A percentile compares a stretch with the other conserved stretches of the same genome.
Evolutionary conservation across 768 basidiomycete species (phyloP).

Genomic region (Sarcodon aspratus): DNA sequence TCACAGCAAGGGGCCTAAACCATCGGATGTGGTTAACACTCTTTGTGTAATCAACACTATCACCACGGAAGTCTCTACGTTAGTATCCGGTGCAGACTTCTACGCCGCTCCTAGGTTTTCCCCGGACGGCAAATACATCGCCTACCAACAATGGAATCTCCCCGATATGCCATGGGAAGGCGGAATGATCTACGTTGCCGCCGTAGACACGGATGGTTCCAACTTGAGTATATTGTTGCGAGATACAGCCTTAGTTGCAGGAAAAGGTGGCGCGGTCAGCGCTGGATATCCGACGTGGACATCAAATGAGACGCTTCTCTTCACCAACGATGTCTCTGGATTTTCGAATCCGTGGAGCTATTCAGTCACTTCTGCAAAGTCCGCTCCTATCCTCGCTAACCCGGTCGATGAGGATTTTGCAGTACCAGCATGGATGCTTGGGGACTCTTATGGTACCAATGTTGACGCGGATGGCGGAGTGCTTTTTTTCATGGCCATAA

Average conservation of each 20-base stretch:
- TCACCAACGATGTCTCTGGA: constrained; percentile 53
- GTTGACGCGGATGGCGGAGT: constrained; percentile 22
- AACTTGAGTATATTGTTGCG: constrained; percentile 17
- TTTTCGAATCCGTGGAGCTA: constrained; percentile 61
- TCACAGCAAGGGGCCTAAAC: constrained; percentile 39
- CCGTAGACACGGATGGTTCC: constrained; percentile 22
- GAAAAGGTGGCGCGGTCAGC: constrained; percentile 35
- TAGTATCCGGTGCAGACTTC: constrained; percentile 58
- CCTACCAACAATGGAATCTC: constrained; percentile 60
- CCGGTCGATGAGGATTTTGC: constrained; percentile 46
- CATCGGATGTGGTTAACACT: constrained; percentile 40
- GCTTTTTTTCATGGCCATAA: constrained; percentile 20
- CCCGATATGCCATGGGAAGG: constrained; percentile 71
- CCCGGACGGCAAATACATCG: constrained; percentile 42
- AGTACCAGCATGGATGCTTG: constrained; percentile 43
- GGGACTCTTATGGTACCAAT: constrained; percentile 33
- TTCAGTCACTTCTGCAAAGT: constrained; percentile 20
- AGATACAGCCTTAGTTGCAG: constrained; percentile 36
- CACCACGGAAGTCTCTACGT: constrained; percentile 28
- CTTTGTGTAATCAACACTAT: constrained; percentile 45
- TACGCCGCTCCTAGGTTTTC: constrained; percentile 53
- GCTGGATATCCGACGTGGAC: constrained; percentile 54
- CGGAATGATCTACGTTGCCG: constrained; percentile 39
- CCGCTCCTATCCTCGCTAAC: constrained; percentile 26
- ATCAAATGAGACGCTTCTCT: constrained; percentile 42